Evolutionary conservation across 176 grass and related monocot species (phyloP).

Genomic region (Thalia dealbata): DNA sequence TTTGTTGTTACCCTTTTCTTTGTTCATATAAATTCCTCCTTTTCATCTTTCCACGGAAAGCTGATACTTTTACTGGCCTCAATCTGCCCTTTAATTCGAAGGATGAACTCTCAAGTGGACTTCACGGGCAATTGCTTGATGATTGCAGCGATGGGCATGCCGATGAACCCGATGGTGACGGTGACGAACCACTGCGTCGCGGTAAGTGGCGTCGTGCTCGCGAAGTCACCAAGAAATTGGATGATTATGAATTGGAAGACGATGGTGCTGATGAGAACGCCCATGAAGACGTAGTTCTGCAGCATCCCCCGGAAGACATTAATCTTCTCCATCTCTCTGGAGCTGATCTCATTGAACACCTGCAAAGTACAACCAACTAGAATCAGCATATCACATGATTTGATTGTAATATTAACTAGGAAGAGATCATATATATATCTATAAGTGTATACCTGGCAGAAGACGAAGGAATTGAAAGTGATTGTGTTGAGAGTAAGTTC

Average conservation of each 20-base stretch:
- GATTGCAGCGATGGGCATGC: slow-evolving; percentile 48
- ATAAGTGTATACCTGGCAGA: slow-evolving; percentile 91
- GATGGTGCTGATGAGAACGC: slow-evolving; percentile 43
- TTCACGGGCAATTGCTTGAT: slow-evolving; percentile 59
- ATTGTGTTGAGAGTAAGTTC: slow-evolving; percentile 67
- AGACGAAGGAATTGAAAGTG: slow-evolving; percentile 94
- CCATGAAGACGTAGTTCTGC: slow-evolving; percentile 62
- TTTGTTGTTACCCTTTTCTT: no score
- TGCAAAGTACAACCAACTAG: slow-evolving; percentile 7
- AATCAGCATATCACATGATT: not conserved
- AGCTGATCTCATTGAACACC: slow-evolving; percentile 98
- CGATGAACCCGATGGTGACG: slow-evolving; percentile 45
- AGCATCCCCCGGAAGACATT: slow-evolving; percentile 74
- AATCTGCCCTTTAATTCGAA: not conserved
- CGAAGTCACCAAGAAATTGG: slow-evolving; percentile 64
- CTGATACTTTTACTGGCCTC: not conserved
- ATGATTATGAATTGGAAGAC: slow-evolving; percentile 72
- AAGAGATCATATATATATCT: not conserved
- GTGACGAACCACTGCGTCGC: slow-evolving; percentile 51
- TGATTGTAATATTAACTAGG: not conserved
- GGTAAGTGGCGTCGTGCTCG: slow-evolving; percentile 56
- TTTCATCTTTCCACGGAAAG: not conserved
- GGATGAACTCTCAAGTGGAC: not conserved
- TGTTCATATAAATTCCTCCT: not conserved
- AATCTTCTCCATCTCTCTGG: slow-evolving; percentile 87